These are phyloP conservation scores for Microsporum audouinii DNA, from an alignment of 2,329 filamentous ascomycete genomes.

Conservation along the genomic window DNA sequence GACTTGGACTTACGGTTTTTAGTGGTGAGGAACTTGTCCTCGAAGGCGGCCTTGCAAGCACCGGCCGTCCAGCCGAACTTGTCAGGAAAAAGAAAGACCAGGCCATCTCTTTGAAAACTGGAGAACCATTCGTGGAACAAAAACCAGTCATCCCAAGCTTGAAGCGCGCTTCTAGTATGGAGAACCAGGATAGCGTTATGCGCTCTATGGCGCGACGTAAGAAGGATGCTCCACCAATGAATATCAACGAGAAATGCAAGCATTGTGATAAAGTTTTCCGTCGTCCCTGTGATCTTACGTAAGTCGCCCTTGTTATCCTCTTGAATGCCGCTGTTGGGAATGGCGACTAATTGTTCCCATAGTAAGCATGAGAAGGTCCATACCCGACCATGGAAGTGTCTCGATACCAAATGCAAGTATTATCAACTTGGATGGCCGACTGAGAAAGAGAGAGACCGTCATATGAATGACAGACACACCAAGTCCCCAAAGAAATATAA, in stretches of 20 bases:
- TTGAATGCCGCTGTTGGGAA: not conserved
- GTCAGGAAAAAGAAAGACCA: conserved; percentile 73
- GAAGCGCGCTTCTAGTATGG: conserved; percentile 42
- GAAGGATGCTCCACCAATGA: conserved; percentile 79
- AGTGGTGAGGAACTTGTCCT: conserved; percentile 65
- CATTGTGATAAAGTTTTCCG: conserved; percentile 91
- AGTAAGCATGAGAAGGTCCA: conserved; percentile 95
- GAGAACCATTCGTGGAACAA: conserved; percentile 46
- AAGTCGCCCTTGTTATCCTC: conserved; percentile 16
- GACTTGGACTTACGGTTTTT: conserved; percentile 26
- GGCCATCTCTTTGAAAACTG: conserved; percentile 64
- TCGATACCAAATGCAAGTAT: conserved; percentile 73
- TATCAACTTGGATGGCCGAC: conserved; percentile 85
- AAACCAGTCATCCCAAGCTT: conserved; percentile 26
- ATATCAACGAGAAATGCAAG: conserved; percentile 68
- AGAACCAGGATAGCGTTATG: conserved; percentile 63
- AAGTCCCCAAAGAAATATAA: conserved; percentile 66
- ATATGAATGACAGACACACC: conserved; percentile 93
- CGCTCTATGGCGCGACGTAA: conserved; percentile 93
- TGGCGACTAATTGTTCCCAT: not conserved
- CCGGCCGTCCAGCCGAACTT: conserved; percentile 72
- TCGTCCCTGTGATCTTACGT: conserved; percentile 85
- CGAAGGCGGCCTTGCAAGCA: conserved; percentile 67
- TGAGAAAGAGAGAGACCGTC: conserved; percentile 92
- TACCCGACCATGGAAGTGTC: conserved; percentile 91